Base-by-base conservation (phyloP, 2,329 filamentous ascomycete species). In the Dothideomycetes sp. region DNA sequence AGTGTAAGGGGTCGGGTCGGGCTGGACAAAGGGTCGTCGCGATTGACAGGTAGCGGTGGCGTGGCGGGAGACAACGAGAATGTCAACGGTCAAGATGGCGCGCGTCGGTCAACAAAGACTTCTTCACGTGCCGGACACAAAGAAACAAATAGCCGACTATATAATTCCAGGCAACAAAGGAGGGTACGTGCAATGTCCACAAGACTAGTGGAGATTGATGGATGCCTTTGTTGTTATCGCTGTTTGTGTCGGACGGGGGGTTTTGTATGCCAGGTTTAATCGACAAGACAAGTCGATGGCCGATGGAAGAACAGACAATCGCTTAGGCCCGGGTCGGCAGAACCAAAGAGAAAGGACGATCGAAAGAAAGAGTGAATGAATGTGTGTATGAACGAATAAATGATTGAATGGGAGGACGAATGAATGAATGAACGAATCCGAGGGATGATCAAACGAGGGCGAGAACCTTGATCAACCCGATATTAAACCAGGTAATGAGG, bases 1-100 rank as follows among this genome's bases (percentile, higher is more conserved):
- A 42, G 40, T 15, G 40, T 42, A 35, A 36, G 40, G 40, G 40
- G 40, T 36, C 33, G 40, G 40, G 18, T 22, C 25, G 27, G 24
- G 31, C 18, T n/a, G 31, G 28, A 39, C 36, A 40, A 32, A 40
- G 29, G 16, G 32, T 15, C 24, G 31, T 33, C 32, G 39, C 30
- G 18, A 27, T 28, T 18, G 32, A 33, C 31, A 42, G 32, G 27
- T 34, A 18, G 17, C 22, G 36, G 32, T 36, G 40, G 33, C 33
- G 40, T 42, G 24, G 31, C 40, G 40, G 40, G 39, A 33, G 18
- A 23, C 39, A 34, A 32, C 36, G 36, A 39, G n/a, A 28, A 22
- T 40, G 29, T 40, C 37, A 40, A 40, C 37, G 37, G 37, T 40
- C 28, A 27, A 19, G 25, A 18, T 25, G n/a, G 34, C 34, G 34